Evolutionary conservation across 179 eudicot species (phyloP).

Genomic region (Spergularia azorica): DNA sequence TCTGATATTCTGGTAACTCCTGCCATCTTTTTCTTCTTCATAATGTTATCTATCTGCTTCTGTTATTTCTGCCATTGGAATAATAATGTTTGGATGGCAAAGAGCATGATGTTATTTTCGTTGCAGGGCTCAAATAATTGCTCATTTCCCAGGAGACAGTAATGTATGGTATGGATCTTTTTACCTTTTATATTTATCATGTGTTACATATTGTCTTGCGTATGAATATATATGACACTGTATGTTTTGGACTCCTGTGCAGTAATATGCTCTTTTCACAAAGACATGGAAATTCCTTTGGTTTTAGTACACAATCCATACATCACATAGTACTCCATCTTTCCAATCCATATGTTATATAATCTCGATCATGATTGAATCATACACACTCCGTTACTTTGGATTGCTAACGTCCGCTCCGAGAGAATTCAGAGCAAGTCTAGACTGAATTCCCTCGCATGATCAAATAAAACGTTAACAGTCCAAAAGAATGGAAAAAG

Average conservation of each 20-base stretch:
- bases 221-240: constrained; percentile 12
- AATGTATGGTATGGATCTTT: constrained; percentile 34
- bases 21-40: constrained; percentile 12
- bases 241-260: constrained; percentile 26
- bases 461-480: too few species aligned
- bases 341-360: too few species aligned
- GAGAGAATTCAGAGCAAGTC: too few species aligned
- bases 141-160: constrained; percentile 37
- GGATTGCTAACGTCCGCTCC: too few species aligned
- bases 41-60: constrained; percentile 5
- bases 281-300: not conserved
- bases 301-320: not conserved
- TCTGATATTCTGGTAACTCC: not conserved
- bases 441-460: too few species aligned
- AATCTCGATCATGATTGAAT: too few species aligned
- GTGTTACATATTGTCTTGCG: constrained; percentile 31
- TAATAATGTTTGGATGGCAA: constrained; percentile 25
- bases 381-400: too few species aligned
- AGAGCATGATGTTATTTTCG: constrained; percentile 17
- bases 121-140: constrained; percentile 34
- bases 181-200: constrained; percentile 16
- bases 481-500: too few species aligned
- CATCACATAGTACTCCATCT: too few species aligned
- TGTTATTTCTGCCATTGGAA: constrained; percentile 29
- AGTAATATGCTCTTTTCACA: constrained; percentile 16